phyloP scores from a whole-genome alignment of 257 asterid genomes.

The Avicennia marina region DNA sequence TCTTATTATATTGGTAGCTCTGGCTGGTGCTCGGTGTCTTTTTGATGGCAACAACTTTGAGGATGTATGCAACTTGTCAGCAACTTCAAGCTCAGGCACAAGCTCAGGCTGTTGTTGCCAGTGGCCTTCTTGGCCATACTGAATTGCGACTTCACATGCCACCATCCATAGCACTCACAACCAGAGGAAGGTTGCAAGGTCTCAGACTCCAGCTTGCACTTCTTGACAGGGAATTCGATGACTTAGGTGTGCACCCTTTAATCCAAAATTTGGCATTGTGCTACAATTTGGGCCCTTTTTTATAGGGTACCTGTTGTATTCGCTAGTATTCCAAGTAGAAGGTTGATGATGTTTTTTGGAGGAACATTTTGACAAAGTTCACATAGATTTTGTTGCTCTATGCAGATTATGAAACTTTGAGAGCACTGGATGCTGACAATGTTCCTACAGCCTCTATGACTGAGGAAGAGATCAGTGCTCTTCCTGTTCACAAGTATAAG shows the following conservation, averaged over 20 bases:
- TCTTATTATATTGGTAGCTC: conserved; percentile 44
- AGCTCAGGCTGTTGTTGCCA: conserved; percentile 95
- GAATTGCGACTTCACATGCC: conserved; percentile 98
- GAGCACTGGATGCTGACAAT: conserved; percentile 90
- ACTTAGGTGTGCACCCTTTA: conserved; percentile 52
- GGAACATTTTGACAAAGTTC: conserved; percentile 9
- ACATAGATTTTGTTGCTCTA: conserved; percentile 15
- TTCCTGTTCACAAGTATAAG: conserved; percentile 94
- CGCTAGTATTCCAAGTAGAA: neutral
- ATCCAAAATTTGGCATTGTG: conserved; percentile 7
- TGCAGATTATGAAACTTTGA: conserved; percentile 88
- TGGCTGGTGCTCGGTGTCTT: conserved; percentile 98
- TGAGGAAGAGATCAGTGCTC: conserved; percentile 93
- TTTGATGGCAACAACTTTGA: conserved; percentile 82
- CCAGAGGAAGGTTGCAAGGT: conserved; percentile 94
- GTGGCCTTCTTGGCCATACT: conserved; percentile 93
- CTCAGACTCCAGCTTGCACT: conserved; percentile 99
- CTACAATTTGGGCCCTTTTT: neutral
- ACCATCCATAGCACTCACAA: conserved; percentile 91
- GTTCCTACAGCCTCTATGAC: conserved; percentile 88
- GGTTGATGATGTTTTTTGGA: no score
- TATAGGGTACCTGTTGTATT: conserved; percentile 1
- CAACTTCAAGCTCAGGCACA: conserved; percentile 99
- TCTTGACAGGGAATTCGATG: conserved; percentile 96
- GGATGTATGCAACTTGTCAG: conserved; percentile 99